Percentiles rank a stretch among this genome's conserved stretches.
Evolutionary conservation across 768 basidiomycete species (phyloP).

Genomic region (Trametes gibbosa): DNA sequence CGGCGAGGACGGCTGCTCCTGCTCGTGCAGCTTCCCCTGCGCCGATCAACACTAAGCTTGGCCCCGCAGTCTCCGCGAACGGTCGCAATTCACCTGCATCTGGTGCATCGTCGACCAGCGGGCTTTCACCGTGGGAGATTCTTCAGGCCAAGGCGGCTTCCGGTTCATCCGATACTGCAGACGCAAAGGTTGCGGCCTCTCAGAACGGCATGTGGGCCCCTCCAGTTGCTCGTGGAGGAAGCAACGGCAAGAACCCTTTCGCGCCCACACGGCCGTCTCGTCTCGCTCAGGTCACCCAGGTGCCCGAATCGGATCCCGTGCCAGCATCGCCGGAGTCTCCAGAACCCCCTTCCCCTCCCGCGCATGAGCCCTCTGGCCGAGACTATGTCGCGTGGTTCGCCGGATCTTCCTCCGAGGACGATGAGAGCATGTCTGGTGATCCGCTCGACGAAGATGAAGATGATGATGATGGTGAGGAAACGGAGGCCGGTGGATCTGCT

Average conservation of each 20-base stretch:
- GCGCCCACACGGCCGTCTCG: constrained; percentile 13
- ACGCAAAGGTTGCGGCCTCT: neutral
- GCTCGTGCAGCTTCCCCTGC: constrained; percentile 14
- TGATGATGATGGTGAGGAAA: constrained; percentile 7
- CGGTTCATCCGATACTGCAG: neutral
- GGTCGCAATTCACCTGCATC: neutral
- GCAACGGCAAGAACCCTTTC: constrained; percentile 10
- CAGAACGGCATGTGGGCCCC: constrained; percentile 10
- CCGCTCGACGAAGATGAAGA: constrained; percentile 9
- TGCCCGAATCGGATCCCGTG: neutral
- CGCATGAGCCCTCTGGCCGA: neutral
- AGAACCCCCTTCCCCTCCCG: constrained; percentile 14
- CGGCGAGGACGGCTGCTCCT: neutral
- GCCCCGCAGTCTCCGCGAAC: neutral
- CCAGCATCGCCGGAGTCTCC: constrained; percentile 12
- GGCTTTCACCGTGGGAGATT: neutral
- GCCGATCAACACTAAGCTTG: constrained; percentile 11
- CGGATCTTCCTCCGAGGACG: constrained; percentile 17
- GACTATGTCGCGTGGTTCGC: constrained; percentile 21
- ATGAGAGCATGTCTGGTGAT: neutral
- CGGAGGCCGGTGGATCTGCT: neutral
- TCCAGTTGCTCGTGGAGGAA: constrained; percentile 4
- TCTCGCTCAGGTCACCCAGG: constrained; percentile 10
- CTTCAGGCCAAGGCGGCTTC: constrained; percentile 2
- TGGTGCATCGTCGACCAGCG: neutral